A percentile compares a stretch with the other conserved stretches of the same genome.
Evolutionary conservation across 2,329 filamentous ascomycete species (phyloP).

Genomic region (Mycosphaerella sp.): DNA sequence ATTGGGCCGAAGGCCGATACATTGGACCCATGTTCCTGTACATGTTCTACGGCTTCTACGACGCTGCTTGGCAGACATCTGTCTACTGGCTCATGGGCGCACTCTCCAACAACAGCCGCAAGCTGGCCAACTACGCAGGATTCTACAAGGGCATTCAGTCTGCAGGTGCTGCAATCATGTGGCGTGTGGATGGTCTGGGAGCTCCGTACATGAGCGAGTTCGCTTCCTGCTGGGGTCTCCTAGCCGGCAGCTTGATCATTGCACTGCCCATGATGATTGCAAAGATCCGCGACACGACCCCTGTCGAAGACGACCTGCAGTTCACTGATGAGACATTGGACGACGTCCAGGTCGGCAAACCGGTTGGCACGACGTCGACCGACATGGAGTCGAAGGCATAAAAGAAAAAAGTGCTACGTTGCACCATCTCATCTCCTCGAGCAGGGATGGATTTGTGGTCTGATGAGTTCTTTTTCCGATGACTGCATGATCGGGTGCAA

Average conservation of each 20-base stretch:
- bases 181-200: conserved; percentile 59
- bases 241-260: conserved; percentile 66
- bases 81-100: conserved; percentile 97
- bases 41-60: conserved; percentile 85
- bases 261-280: conserved; percentile 73
- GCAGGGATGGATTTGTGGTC: conserved; percentile 13
- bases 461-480: conserved; percentile 1
- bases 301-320: conserved; percentile 72
- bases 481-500: conserved; percentile 8
- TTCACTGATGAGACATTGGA: conserved; percentile 76
- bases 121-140: conserved; percentile 83
- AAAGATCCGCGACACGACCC: conserved; percentile 75
- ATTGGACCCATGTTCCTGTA: conserved; percentile 80
- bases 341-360: conserved; percentile 51
- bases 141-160: conserved; percentile 90
- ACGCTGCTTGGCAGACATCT: conserved; percentile 82
- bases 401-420: conserved; percentile 1
- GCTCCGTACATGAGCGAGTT: conserved; percentile 67
- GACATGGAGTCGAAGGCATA: conserved; percentile 15
- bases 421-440: conserved; percentile 13
- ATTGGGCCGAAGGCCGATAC: conserved; percentile 64
- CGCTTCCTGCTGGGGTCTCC: conserved; percentile 67
- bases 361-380: conserved; percentile 11
- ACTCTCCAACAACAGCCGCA: conserved; percentile 85
- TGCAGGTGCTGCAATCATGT: conserved; percentile 72